Conservation (phyloP, 768 basidiomycete genomes). For the Boletus edulis region DNA sequence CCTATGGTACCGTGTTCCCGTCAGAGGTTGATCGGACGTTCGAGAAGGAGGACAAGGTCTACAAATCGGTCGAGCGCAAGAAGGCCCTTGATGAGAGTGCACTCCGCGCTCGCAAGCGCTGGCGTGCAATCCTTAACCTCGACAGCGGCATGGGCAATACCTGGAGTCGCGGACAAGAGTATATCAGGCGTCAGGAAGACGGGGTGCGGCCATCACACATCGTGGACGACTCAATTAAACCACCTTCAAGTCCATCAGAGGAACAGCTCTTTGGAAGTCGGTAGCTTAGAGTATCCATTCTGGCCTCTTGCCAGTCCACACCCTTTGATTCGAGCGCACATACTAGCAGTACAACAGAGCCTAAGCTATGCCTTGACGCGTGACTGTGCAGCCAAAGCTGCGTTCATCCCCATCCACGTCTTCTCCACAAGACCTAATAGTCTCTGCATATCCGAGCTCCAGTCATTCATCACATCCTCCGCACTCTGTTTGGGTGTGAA, state of each 20-base stretch:
- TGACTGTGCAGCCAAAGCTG: slow-evolving; percentile 81
- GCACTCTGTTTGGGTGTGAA: slow-evolving; percentile 81
- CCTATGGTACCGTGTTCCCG: slow-evolving; percentile 66
- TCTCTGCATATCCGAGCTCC: slow-evolving; percentile 96
- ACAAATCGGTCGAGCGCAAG: slow-evolving; percentile 58
- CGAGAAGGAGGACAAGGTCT: slow-evolving; percentile 56
- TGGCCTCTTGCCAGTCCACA: background rate
- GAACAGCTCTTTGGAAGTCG: slow-evolving; percentile 19
- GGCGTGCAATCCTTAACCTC: slow-evolving; percentile 63
- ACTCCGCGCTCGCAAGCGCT: slow-evolving; percentile 67
- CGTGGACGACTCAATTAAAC: slow-evolving; percentile 38
- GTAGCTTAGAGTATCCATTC: slow-evolving; percentile 10
- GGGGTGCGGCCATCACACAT: slow-evolving; percentile 68
- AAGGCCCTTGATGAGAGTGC: slow-evolving; percentile 58
- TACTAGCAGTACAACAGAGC: slow-evolving; percentile 17
- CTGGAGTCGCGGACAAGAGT: slow-evolving; percentile 76
- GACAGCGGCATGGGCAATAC: slow-evolving; percentile 38
- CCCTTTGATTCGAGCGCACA: background rate
- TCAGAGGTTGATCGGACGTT: slow-evolving; percentile 62
- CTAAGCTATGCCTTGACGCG: slow-evolving; percentile 45
- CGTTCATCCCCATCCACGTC: slow-evolving; percentile 98
- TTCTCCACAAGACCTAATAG: slow-evolving; percentile 91
- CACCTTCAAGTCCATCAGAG: slow-evolving; percentile 22
- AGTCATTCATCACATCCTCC: slow-evolving; percentile 96
- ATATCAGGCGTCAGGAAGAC: slow-evolving; percentile 68